Evolutionary conservation across 352 stramenopile species (phyloP), one percentile per base, ranked within the genome.

Genomic region (Phytophthora idaei): DNA sequence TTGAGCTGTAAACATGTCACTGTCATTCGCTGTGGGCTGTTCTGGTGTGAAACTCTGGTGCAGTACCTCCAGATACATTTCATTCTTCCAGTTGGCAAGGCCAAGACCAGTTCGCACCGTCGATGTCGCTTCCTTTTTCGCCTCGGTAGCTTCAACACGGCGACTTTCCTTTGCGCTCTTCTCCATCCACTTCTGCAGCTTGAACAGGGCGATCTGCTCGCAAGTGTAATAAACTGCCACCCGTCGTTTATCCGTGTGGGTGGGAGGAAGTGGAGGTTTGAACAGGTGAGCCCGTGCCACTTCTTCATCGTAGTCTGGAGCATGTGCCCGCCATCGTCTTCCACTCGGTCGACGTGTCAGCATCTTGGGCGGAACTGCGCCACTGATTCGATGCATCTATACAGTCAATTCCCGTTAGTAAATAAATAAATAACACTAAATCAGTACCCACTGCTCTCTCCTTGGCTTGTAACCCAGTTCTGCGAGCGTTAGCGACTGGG

Each of bases 1-100:
- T 28, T 58, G 44, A 5, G 25, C 28, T 25, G 15, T 12, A 39
- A 46, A 62, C 15, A 47, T n/a, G n/a, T 57, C 62, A 65, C 37
- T 42, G 25, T 57, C 46, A 12, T 37, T n/a, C 1, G 1, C 5
- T 8, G 12, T 47, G 46, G 21, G 9, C 34, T 54, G 46, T 39
- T 62, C 48, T n/a, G 48, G 61, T 5, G 31, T 57, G 41, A 49
- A 75, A 47, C 65, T 79, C 44, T 78, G 81, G 65, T 93, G 83
- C 28, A 90, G 54, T n/a, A 90, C 84, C 37, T 85, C 82, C 70
- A 89, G 75, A 72, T 89, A 86, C 77, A 93, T 90, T 21, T 80
- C 83, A 73, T 80, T 81, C 28, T 75, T 77, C 82, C 84, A 93
- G 25, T 71, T 62, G 27, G 59, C 41, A 47, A 73, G 44, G 37